Base-by-base conservation (phyloP, 768 basidiomycete genomes). In the Hypholoma sublateritium region DNA sequence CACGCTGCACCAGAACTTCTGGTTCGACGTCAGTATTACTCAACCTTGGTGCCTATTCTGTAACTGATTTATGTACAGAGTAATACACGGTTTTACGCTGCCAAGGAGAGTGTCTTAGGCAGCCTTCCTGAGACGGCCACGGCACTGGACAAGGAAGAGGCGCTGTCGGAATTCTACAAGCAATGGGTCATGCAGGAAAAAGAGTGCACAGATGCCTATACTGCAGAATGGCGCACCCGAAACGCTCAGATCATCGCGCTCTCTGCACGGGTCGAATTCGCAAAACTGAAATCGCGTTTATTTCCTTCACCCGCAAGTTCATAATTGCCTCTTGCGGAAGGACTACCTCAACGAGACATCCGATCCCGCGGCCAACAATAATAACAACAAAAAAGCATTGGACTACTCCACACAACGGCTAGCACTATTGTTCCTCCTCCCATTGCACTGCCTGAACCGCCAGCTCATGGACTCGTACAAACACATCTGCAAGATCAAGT, bases 61-160 rank as follows among this genome's bases (percentile, higher is more conserved):
- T 34, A 32, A 41, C 54, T 59, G 14, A 39, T 35, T 9, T 22
- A 3, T 55, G 8, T 28, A 7, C 63, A 94, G 92, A 89, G 83
- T 67, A 94, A 94, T 67, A 76, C 79, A 9, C 86, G 91, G n/a
- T 93, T 92, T 67, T 84, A 90, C 66, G 76, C 80, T 8, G 89
- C 84, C 34, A 89, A 87, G 70, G 70, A 78, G 21, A 77, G 82
- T 9, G 74, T 84, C 19, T 75, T 91, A 12, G 66, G 75, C 8
- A 77, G 83, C 52, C 77, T 90, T 24, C 86, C 87, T 0, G 66
- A 75, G 8, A 70, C 76, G 2, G 73, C 81, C 7, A 74, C 82
- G 0, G 48, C 76, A 0, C 74, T 82, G 42, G 81, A 82, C 65
- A 85, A 79, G 63, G 90, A 93, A 68, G 71, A 73, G n/a, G 85